Conservation (phyloP, 768 basidiomycete species). For the Scleroderma citrinum region DNA sequence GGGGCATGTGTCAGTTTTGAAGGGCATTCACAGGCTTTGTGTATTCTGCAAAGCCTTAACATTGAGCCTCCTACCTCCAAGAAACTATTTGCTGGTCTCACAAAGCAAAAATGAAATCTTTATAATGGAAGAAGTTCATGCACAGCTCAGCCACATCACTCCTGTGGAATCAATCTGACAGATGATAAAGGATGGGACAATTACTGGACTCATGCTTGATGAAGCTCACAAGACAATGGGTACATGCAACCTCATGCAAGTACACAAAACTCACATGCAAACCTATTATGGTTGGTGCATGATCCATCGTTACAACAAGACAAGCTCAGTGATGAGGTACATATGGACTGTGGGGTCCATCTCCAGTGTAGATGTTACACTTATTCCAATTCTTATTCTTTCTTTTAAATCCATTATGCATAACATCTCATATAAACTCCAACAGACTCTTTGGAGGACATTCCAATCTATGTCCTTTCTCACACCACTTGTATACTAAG, state of each 20-base stretch:
- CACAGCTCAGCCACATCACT: slow-evolving; percentile 1
- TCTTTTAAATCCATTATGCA: too few species aligned
- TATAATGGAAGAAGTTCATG: slow-evolving; percentile 3
- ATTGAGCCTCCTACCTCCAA: neutral
- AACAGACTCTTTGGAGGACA: slow-evolving; percentile 1
- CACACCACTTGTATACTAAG: too few species aligned
- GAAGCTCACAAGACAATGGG: slow-evolving; percentile 2
- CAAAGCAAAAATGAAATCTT: neutral
- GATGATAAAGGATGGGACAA: slow-evolving; percentile 5
- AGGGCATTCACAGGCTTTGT: too few species aligned
- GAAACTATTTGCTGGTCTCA: neutral
- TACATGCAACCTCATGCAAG: slow-evolving; percentile 6
- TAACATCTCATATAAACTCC: too few species aligned
- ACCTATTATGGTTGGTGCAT: slow-evolving; percentile 2
- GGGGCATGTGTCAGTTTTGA: too few species aligned
- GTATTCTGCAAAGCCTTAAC: too few species aligned
- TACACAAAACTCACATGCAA: slow-evolving; percentile 6
- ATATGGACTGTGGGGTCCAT: slow-evolving; percentile 43
- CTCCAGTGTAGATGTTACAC: slow-evolving; percentile 21
- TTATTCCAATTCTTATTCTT: too few species aligned
- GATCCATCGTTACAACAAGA: neutral
- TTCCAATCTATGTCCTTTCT: too few species aligned
- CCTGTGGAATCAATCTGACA: neutral
- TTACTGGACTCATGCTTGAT: slow-evolving; percentile 3
- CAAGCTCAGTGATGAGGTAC: slow-evolving; percentile 5